A percentile compares a stretch with the other conserved stretches of the same genome.
Conservation (phyloP, 441 rosid species). For the Eutrema salsugineum region DNA sequence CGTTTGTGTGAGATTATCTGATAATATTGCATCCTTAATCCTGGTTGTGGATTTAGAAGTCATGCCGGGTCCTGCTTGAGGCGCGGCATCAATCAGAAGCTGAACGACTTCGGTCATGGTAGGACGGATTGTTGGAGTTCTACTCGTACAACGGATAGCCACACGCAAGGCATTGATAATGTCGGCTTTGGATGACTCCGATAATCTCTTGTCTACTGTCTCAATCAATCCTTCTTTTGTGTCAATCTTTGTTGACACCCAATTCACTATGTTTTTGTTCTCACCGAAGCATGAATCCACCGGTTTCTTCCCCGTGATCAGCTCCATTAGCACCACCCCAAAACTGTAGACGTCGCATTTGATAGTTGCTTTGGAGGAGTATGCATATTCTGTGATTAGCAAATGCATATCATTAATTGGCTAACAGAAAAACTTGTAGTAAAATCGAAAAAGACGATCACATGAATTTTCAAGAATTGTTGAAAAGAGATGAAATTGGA, state of each 20-base stretch:
- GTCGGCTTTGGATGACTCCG: slow-evolving; percentile 61
- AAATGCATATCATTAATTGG: background rate
- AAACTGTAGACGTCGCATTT: slow-evolving; percentile 95
- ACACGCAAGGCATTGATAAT: slow-evolving; percentile 72
- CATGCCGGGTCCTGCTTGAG: slow-evolving; percentile 42
- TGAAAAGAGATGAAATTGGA: background rate
- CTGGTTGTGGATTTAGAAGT: slow-evolving; percentile 43
- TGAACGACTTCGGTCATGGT: slow-evolving; percentile 90
- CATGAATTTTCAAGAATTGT: background rate
- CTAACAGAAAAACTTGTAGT: background rate
- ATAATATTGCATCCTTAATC: slow-evolving; percentile 44
- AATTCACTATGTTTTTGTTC: slow-evolving; percentile 72
- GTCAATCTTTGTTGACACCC: slow-evolving; percentile 75
- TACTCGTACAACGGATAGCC: slow-evolving; percentile 74
- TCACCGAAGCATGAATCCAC: slow-evolving; percentile 79
- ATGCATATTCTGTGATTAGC: slow-evolving; percentile 72
- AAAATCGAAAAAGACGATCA: background rate
- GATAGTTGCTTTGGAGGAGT: slow-evolving; percentile 79
- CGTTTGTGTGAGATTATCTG: slow-evolving; percentile 37
- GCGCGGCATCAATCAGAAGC: slow-evolving; percentile 66
- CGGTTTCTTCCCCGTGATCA: slow-evolving; percentile 83
- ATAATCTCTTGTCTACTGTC: slow-evolving; percentile 69
- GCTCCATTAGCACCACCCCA: slow-evolving; percentile 89
- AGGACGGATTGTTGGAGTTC: slow-evolving; percentile 65
- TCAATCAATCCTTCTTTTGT: slow-evolving; percentile 74